These are phyloP conservation scores for Metarhizium guizhouense DNA, from an alignment of 2,329 filamentous ascomycete species.

Conservation along the genomic window DNA sequence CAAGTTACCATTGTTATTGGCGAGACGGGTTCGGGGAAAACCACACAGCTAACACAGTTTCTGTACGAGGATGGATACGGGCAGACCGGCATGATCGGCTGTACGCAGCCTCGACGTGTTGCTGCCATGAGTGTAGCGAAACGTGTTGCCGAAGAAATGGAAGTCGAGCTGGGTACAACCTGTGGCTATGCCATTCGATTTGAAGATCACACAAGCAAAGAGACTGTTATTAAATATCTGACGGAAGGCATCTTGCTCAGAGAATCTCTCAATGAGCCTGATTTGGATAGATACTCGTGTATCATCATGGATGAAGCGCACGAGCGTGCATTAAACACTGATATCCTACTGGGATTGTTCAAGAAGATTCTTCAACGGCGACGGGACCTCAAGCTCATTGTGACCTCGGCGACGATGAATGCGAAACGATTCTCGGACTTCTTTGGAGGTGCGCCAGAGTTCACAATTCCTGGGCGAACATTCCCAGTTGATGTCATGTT, in stretches of 20 bases:
- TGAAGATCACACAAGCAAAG: constrained; percentile 93
- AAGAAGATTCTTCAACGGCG: constrained; percentile 91
- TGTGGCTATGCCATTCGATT: constrained; percentile 98
- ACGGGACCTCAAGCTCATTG: constrained; percentile 88
- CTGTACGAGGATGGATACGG: constrained; percentile 92
- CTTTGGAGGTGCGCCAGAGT: constrained; percentile 92
- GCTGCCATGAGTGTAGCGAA: constrained; percentile 99
- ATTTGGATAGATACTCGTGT: constrained; percentile 92
- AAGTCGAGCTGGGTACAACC: constrained; percentile 74
- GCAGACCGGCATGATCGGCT: constrained; percentile 81
- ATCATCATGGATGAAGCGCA: constrained; percentile 99
- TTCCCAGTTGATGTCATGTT: constrained; percentile 97
- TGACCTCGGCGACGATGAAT: constrained; percentile 98
- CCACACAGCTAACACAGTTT: constrained; percentile 94
- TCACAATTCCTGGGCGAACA: constrained; percentile 89
- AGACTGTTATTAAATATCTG: constrained; percentile 98
- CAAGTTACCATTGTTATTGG: constrained; percentile 96
- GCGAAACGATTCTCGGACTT: constrained; percentile 92
- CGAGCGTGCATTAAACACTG: constrained; percentile 91
- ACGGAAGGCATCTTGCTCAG: constrained; percentile 91
- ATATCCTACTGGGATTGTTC: constrained; percentile 93
- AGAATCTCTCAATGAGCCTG: constrained; percentile 85
- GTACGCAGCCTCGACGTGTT: constrained; percentile 91
- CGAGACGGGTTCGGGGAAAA: constrained; percentile 96
- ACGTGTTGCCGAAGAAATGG: constrained; percentile 97